Conservation (phyloP, 352 stramenopile species). For the Phytophthora fragariae region DNA sequence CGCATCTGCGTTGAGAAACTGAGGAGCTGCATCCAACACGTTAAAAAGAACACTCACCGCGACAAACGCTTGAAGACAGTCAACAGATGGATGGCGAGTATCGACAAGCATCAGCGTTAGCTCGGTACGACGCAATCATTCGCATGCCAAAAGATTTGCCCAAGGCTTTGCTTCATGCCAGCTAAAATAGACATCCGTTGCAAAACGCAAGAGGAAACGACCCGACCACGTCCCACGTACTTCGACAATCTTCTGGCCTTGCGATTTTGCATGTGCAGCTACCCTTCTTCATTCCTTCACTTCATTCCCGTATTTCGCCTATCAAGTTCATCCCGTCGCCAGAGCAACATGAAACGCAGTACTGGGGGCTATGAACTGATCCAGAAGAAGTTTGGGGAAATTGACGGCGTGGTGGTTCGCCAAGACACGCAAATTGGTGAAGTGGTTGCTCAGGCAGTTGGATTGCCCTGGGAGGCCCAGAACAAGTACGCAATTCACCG, state of each 20-base stretch:
- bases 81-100: conserved; percentile 17
- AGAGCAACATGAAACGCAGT: conserved; percentile 17
- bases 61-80: conserved; percentile 32
- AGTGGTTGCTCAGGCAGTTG: conserved; percentile 54
- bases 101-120: conserved; percentile 4
- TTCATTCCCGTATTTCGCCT: neutral
- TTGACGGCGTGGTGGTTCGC: conserved; percentile 56
- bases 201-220: neutral
- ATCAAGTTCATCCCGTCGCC: neutral
- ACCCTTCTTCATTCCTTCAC: neutral
- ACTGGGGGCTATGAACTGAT: conserved; percentile 14
- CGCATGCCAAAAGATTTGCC: neutral
- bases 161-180: conserved; percentile 2
- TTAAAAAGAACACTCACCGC: conserved; percentile 23
- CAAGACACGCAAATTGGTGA: conserved; percentile 62
- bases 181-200: conserved; percentile 24
- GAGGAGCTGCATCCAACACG: conserved; percentile 23
- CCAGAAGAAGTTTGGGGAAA: conserved; percentile 43
- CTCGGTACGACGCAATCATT: neutral
- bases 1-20: conserved; percentile 30
- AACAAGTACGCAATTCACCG: conserved; percentile 70
- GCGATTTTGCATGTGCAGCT: neutral
- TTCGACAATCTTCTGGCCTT: neutral
- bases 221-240: neutral
- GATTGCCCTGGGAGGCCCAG: conserved; percentile 56